phyloP scores from a whole-genome alignment of 2,329 filamentous ascomycete genomes.

The Cercospora sesami region DNA sequence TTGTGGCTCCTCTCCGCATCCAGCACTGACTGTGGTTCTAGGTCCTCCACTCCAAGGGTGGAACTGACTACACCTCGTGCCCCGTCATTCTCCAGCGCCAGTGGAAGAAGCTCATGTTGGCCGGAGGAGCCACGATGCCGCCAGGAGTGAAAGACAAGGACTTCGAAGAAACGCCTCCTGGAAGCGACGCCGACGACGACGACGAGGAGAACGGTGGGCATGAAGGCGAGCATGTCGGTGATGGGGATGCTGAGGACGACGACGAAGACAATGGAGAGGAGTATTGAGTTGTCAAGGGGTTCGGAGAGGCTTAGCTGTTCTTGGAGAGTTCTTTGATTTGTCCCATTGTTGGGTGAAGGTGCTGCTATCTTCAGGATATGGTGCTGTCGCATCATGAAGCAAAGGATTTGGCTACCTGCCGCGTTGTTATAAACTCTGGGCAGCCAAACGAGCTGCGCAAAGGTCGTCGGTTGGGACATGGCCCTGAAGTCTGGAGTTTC shows the following conservation, averaged over 20 bases:
- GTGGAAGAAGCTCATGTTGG: constrained; percentile 44
- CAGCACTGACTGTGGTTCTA: too few relatives aligned
- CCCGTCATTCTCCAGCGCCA: constrained; percentile 41
- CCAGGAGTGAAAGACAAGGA: constrained; percentile 30
- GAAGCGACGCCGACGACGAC: constrained; percentile 6
- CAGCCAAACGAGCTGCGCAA: background rate
- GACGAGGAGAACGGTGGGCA: background rate
- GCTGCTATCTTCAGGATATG: background rate
- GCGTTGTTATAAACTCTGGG: background rate
- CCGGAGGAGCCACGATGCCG: constrained; percentile 26
- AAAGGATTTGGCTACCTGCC: background rate
- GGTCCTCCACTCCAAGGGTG: constrained; percentile 36
- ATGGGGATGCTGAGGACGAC: background rate
- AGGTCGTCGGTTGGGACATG: background rate
- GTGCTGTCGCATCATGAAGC: background rate
- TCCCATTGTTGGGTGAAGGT: background rate
- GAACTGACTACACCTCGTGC: constrained; percentile 37
- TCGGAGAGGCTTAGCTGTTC: background rate
- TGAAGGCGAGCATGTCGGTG: background rate
- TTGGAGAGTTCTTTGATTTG: background rate
- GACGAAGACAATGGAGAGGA: constrained; percentile 8
- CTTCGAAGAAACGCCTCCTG: constrained; percentile 25
- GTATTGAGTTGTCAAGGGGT: background rate
- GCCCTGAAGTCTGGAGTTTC: background rate
- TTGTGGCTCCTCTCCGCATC: background rate